Evolutionary conservation across 345 rosid species (phyloP).

Genomic region (Murraya paniculata): DNA sequence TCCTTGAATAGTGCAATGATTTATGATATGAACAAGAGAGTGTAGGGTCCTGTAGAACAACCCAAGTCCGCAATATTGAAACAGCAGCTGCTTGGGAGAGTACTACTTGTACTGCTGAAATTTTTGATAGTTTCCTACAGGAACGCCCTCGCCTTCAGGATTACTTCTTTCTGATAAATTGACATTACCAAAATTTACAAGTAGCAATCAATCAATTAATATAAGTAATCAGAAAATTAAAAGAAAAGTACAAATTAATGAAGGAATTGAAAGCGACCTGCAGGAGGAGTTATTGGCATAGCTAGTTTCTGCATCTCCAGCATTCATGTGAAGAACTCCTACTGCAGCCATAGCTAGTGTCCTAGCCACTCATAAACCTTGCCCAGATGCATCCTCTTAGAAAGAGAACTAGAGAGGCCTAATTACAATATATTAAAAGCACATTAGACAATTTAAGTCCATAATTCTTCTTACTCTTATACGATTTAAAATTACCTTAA

Average conservation of each 20-base stretch:
- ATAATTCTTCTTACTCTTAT: too few species aligned
- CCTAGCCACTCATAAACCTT: neutral
- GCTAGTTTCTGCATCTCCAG: slow-evolving; percentile 15
- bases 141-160: neutral
- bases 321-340: slow-evolving; percentile 7
- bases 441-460: too few species aligned
- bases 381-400: neutral
- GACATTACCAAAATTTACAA: neutral
- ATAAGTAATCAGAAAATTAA: too few species aligned
- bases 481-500: too few species aligned
- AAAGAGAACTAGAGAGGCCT: neutral
- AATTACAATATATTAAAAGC: too few species aligned
- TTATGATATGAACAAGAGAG: slow-evolving; percentile 19
- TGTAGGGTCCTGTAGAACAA: slow-evolving; percentile 47
- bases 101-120: neutral
- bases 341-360: neutral
- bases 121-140: neutral
- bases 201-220: neutral
- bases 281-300: slow-evolving; percentile 14
- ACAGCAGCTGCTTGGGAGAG: neutral
- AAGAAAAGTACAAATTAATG: too few species aligned
- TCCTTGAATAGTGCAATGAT: slow-evolving; percentile 10
- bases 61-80: slow-evolving; percentile 42
- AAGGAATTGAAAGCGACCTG: neutral
- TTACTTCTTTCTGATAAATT: slow-evolving; percentile 2